Evolutionary conservation across 2,329 filamentous ascomycete genomes (phyloP), one percentile per base, ranked within the genome.

Genomic region (Fusarium temperatum): DNA sequence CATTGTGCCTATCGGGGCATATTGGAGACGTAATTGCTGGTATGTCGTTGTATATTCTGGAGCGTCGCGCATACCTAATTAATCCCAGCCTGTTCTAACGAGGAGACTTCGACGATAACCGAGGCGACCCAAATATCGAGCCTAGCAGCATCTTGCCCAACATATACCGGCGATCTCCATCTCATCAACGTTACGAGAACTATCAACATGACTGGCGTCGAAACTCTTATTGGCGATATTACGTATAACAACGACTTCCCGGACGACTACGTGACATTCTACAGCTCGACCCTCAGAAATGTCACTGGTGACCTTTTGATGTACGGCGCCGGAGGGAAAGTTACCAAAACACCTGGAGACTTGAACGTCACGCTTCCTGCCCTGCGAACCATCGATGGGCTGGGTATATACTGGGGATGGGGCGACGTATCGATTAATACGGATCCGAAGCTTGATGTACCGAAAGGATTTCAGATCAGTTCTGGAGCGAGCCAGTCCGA

Each of bases 51-150:
- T 2, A 7, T 28, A 1, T n/a, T 22, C 35, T 5, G 0, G 3
- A 38, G 18, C 10, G 2, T 10, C 1, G 3, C 0, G 4, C 11
- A n/a, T 13, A 0, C 0, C 32, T 55, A 7, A 55, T 6, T 2
- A 8, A 7, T 13, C 4, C n/a, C 11, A 58, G 55, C 11, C 14
- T 58, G 55, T 8, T 58, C 24, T 0, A 22, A 20, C 0, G 30
- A 36, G 1, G 44, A 45, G 2, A 15, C 24, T 17, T 48, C 24
- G 1, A 58, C 55, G 1, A 36, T 58, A 0, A 58, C 55, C 14
- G 30, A 48, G 0, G 9, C 30, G 10, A 58, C 55, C 8, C 55
- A 58, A 28, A 22, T 50, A 10, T 36, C 24, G 11, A 58, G 55
- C 15, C 55, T 58, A 0, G 55, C 55, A 1, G 39, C 55, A n/a